phyloP scores from a whole-genome alignment of 1,139 yeast species.

The Scheffersomyces titani region DNA sequence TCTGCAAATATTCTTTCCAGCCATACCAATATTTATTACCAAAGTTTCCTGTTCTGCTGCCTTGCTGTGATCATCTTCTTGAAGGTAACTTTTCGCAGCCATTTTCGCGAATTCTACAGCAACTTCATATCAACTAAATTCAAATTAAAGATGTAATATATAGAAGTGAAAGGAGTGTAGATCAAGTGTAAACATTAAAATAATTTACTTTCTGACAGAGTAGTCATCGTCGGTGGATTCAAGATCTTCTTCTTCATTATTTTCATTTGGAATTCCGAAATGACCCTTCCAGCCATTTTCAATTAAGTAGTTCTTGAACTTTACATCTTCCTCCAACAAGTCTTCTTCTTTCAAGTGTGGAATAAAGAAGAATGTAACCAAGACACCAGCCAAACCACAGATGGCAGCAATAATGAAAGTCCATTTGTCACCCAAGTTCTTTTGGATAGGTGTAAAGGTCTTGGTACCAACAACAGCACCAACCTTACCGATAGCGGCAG shows the following conservation, averaged over 20 bases:
- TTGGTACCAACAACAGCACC: constrained; percentile 54
- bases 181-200: neutral
- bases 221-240: constrained; percentile 2
- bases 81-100: neutral
- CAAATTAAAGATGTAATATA: neutral
- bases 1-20: no score
- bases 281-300: constrained; percentile 69
- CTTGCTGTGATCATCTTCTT: no score
- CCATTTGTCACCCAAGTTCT: constrained; percentile 24
- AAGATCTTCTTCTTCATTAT: constrained; percentile 11
- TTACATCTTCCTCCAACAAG: constrained; percentile 63
- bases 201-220: neutral
- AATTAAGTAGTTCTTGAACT: constrained; percentile 60
- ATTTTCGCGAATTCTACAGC: neutral
- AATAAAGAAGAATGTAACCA: constrained; percentile 59
- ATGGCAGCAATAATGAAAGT: constrained; percentile 64
- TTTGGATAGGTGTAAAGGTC: constrained; percentile 45
- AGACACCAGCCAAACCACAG: constrained; percentile 67
- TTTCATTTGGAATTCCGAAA: constrained; percentile 45
- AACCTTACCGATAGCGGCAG: constrained; percentile 52
- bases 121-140: neutral
- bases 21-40: no score
- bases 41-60: no score
- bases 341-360: constrained; percentile 72
- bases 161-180: neutral